These are phyloP conservation scores for Wickerhamiella parazyma DNA, from an alignment of 805 yeast species.

Conservation along the genomic window DNA sequence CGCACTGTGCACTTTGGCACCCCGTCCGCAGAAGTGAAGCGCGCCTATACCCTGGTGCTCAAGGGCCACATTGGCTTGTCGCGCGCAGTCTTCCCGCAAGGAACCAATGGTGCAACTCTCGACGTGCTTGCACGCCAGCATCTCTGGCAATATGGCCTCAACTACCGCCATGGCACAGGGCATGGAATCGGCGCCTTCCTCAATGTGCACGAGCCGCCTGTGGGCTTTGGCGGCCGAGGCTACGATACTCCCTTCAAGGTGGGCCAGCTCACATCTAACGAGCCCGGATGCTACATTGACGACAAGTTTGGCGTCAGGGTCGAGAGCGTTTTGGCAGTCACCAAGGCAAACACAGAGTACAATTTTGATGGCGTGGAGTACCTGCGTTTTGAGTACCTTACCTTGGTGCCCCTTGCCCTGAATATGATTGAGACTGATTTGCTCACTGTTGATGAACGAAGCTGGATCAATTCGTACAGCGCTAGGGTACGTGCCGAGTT, in stretches of 20 bases:
- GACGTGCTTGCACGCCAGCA: slow-evolving; percentile 76
- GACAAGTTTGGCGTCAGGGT: slow-evolving; percentile 80
- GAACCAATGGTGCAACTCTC: slow-evolving; percentile 59
- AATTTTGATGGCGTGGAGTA: slow-evolving; percentile 45
- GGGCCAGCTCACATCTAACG: slow-evolving; percentile 77
- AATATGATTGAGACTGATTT: slow-evolving; percentile 51
- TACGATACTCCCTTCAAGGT: slow-evolving; percentile 37
- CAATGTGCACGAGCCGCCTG: slow-evolving; percentile 92
- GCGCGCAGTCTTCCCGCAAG: slow-evolving; percentile 61
- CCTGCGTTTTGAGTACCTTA: slow-evolving; percentile 67
- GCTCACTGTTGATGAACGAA: slow-evolving; percentile 46
- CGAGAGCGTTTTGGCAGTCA: slow-evolving; percentile 65
- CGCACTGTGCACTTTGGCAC: slow-evolving; percentile 61
- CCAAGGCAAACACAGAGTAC: slow-evolving; percentile 28
- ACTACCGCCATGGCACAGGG: slow-evolving; percentile 90
- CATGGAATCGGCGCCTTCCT: slow-evolving; percentile 90
- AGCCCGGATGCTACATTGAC: slow-evolving; percentile 87
- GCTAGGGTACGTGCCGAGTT: slow-evolving; percentile 39
- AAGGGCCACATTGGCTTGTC: slow-evolving; percentile 92
- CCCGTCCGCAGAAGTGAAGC: slow-evolving; percentile 46
- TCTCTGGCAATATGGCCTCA: slow-evolving; percentile 69
- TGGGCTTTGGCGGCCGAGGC: slow-evolving; percentile 46
- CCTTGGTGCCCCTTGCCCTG: slow-evolving; percentile 71
- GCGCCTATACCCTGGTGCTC: slow-evolving; percentile 69
- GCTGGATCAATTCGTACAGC: slow-evolving; percentile 62